These are phyloP conservation scores for Pythium aquatile DNA, from an alignment of 352 stramenopile genomes.

Conservation along the genomic window DNA sequence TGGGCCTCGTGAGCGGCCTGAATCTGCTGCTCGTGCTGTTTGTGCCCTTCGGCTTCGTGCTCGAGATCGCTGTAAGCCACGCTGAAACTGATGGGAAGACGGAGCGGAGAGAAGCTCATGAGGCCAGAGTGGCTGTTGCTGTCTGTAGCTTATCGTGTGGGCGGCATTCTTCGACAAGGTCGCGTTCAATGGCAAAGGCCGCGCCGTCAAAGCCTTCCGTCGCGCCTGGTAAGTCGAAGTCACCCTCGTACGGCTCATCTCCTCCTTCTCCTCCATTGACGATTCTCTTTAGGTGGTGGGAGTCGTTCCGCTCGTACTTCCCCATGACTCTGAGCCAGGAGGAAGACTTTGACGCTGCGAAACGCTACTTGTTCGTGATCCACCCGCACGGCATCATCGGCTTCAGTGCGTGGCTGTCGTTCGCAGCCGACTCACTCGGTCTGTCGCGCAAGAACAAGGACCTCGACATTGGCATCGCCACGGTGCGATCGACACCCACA, in stretches of 20 bases:
- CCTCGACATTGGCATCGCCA: constrained; percentile 45
- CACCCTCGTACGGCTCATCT: not conserved
- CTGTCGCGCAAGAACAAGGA: constrained; percentile 38
- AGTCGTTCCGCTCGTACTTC: constrained; percentile 41
- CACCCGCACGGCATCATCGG: constrained; percentile 56
- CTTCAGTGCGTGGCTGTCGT: constrained; percentile 46
- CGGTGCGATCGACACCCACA: constrained; percentile 23
- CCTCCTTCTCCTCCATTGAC: too few species aligned
- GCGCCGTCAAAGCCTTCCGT: constrained; percentile 30
- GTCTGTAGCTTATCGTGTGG: constrained; percentile 33
- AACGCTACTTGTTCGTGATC: constrained; percentile 45
- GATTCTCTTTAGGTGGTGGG: constrained; percentile 35
- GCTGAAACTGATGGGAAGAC: too few species aligned
- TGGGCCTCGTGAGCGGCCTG: constrained; percentile 16
- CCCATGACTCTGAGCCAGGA: constrained; percentile 41
- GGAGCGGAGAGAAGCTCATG: too few species aligned
- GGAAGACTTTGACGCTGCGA: constrained; percentile 32
- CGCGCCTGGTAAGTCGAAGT: constrained; percentile 26
- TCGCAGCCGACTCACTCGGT: constrained; percentile 37
- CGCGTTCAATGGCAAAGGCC: constrained; percentile 43
- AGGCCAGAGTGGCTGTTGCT: too few species aligned
- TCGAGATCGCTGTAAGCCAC: constrained; percentile 28
- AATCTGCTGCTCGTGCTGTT: constrained; percentile 31
- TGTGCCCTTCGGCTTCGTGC: constrained; percentile 28
- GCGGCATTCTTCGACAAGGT: constrained; percentile 33